Percentiles rank a stretch among this genome's conserved stretches.
These are phyloP conservation scores for Ustilago shanxiensis DNA, from an alignment of 1,284 basidiomycete genomes.

Conservation along the genomic window DNA sequence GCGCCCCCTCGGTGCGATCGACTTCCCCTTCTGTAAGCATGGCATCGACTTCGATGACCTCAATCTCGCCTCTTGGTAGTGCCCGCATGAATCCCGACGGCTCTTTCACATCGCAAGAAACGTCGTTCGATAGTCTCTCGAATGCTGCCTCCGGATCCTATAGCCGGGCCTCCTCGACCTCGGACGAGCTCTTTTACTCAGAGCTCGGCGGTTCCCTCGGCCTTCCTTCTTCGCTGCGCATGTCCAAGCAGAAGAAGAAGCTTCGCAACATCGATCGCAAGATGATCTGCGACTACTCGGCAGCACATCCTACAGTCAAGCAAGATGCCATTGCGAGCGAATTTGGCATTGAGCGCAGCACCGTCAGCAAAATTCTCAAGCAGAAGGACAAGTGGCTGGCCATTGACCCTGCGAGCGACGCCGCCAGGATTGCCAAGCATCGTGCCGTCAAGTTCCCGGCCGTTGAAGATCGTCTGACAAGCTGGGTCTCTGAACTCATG, in stretches of 20 bases:
- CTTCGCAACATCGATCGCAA: slow-evolving; percentile 54
- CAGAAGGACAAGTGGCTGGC: slow-evolving; percentile 84
- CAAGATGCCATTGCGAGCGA: slow-evolving; percentile 66
- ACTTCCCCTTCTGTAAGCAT: slow-evolving; percentile 46
- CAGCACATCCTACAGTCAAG: slow-evolving; percentile 39
- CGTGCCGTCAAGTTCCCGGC: slow-evolving; percentile 75
- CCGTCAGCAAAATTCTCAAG: slow-evolving; percentile 92
- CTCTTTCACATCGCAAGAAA: slow-evolving; percentile 51
- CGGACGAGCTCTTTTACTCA: slow-evolving; percentile 32
- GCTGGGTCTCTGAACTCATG: slow-evolving; percentile 76
- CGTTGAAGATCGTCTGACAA: slow-evolving; percentile 78
- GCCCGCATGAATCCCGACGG: slow-evolving; percentile 42
- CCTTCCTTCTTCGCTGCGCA: slow-evolving; percentile 33
- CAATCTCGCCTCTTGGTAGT: slow-evolving; percentile 47
- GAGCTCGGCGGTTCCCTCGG: slow-evolving; percentile 32
- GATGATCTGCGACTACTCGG: slow-evolving; percentile 47
- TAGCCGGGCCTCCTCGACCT: slow-evolving; percentile 46
- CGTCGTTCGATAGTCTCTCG: slow-evolving; percentile 49
- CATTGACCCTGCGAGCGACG: slow-evolving; percentile 70
- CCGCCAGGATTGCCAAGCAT: slow-evolving; percentile 56
- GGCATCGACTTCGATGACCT: slow-evolving; percentile 51
- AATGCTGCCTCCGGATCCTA: slow-evolving; percentile 42
- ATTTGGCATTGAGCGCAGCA: slow-evolving; percentile 87
- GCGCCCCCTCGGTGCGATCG: slow-evolving; percentile 33
- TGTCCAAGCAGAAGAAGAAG: slow-evolving; percentile 53